A percentile compares a stretch with the other conserved stretches of the same genome.
These are phyloP conservation scores for Ilyonectria sp. DNA, from an alignment of 2,329 filamentous ascomycete species.

Conservation along the genomic window DNA sequence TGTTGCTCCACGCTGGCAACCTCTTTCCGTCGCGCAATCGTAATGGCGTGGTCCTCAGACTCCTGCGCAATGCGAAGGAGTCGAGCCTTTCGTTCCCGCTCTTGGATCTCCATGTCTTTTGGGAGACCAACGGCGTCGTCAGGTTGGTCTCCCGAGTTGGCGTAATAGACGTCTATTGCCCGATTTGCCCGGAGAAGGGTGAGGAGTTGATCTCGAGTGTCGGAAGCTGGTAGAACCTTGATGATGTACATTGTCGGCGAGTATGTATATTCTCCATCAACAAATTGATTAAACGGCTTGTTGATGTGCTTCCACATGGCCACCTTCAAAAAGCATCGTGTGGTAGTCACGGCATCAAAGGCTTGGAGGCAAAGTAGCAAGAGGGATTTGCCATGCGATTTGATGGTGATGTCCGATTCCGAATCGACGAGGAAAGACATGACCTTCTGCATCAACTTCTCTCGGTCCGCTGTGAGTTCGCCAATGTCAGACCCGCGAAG, in stretches of 20 bases:
- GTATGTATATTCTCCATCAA: constrained; percentile 68
- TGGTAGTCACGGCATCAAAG: constrained; percentile 67
- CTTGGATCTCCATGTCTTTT: constrained; percentile 63
- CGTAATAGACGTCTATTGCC: constrained; percentile 68
- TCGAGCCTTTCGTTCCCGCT: constrained; percentile 65
- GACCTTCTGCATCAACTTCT: constrained; percentile 70
- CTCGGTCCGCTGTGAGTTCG: constrained; percentile 61
- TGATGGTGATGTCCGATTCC: constrained; percentile 70
- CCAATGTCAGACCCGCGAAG: constrained; percentile 66
- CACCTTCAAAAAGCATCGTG: constrained; percentile 72
- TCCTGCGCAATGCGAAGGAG: constrained; percentile 62
- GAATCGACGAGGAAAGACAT: constrained; percentile 70
- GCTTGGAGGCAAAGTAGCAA: constrained; percentile 74
- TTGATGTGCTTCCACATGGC: constrained; percentile 78
- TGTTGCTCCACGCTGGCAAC: constrained; percentile 66
- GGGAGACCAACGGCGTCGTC: constrained; percentile 68
- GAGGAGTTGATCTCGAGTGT: constrained; percentile 60
- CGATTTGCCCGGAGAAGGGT: constrained; percentile 67
- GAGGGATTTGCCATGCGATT: constrained; percentile 70
- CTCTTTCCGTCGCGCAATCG: constrained; percentile 65
- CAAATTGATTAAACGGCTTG: constrained; percentile 70
- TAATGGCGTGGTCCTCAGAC: constrained; percentile 63
- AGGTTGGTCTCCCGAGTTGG: constrained; percentile 68
- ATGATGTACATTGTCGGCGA: constrained; percentile 76
- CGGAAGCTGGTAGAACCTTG: constrained; percentile 60